Base-by-base conservation (phyloP, 2,329 filamentous ascomycete genomes). In the Aspergillus sergii region DNA sequence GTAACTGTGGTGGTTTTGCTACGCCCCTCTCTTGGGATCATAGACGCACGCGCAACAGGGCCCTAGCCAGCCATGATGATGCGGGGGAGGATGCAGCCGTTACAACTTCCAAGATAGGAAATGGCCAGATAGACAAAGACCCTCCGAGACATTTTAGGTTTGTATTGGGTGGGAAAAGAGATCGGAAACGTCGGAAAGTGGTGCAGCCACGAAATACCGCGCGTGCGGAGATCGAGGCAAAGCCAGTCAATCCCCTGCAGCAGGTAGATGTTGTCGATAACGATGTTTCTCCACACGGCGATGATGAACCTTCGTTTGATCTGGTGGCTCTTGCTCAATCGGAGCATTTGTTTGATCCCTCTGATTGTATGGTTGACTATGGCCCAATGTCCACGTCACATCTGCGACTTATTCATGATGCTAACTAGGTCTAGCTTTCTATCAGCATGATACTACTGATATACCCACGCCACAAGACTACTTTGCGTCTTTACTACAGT, bases 11-110 rank as follows among this genome's bases (percentile, higher is more conserved):
- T 16, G 59, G 59, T 2, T 61, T 61, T 16, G 59, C 54, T 16
- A 57, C 63, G 14, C 59, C 57, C 41, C 57, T 68, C 21, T 66
- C 60, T 4, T 65, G 67, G 69, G 55, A 67, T 63, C 48, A 53
- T 56, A 57, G 60, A 21, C 62, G 65, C 11, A 65, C 45, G 39
- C 57, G 53, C 39, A 39, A 45, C 19, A 26, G 43, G 5, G 43
- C 10, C 2, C 11, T 23, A 23, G 21, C 21, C 6, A 23, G n/a
- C 4, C 43, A 23, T 3, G 43, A 46, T 46, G 11, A 46, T 2
- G 16, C 48, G 0, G 57, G 12, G 32, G 57, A 58, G 21, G 43
- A n/a, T 9, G 14, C 11, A 23, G 57, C n/a, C 26, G 3, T 9
- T 39, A 51, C 16, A 46, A 30, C 21, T 32, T 23, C 12, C 23